phyloP scores from a whole-genome alignment of 495 filamentous ascomycete genomes.

The Talaromyces wortmannii region DNA sequence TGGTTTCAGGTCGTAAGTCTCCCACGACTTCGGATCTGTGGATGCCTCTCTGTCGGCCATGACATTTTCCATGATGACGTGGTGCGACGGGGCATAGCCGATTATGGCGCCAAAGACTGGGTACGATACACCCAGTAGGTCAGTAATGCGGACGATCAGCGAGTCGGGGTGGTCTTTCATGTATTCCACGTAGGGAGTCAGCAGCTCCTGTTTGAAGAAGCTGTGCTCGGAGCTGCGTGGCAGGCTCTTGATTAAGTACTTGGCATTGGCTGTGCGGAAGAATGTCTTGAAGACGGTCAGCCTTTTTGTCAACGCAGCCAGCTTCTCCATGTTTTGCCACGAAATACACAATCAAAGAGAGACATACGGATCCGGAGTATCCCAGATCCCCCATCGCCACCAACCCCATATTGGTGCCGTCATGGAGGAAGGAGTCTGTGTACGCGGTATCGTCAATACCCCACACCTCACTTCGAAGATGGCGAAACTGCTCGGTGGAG shows the following conservation, averaged over 20 bases:
- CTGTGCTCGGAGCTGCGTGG: constrained; percentile 59
- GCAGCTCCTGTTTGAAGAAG: constrained; percentile 59
- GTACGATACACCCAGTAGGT: constrained; percentile 50
- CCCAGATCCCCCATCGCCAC: constrained; percentile 50
- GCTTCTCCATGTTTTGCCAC: background rate
- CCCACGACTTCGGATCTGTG: constrained; percentile 43
- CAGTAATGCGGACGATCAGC: constrained; percentile 61
- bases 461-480: constrained; percentile 37
- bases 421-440: constrained; percentile 35
- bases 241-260: constrained; percentile 60
- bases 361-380: constrained; percentile 49
- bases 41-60: constrained; percentile 46
- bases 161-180: constrained; percentile 49
- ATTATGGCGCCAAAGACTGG: constrained; percentile 47
- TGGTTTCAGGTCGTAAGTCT: constrained; percentile 66
- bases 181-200: constrained; percentile 52
- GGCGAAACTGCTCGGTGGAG: constrained; percentile 17
- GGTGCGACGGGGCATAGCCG: constrained; percentile 51
- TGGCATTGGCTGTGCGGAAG: constrained; percentile 52
- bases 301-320: background rate
- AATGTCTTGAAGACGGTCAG: constrained; percentile 43
- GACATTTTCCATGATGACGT: constrained; percentile 70
- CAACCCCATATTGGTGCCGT: constrained; percentile 21
- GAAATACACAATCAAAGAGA: background rate
- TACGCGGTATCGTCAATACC: constrained; percentile 48